Base-by-base conservation (phyloP, 2,329 filamentous ascomycete genomes). In the Fusarium redolens region DNA sequence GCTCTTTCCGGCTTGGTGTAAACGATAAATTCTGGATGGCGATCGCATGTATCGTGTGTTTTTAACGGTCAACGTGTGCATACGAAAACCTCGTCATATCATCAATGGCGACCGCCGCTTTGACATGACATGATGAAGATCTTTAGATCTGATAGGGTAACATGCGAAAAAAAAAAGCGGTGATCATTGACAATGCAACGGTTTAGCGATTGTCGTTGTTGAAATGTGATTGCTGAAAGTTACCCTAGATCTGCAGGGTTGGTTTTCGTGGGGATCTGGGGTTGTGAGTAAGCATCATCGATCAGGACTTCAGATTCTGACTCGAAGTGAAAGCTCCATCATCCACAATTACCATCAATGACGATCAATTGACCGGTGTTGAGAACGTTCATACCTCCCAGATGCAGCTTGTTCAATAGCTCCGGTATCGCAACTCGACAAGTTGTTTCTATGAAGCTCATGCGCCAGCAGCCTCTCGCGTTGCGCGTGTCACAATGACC, bases 241-340 rank as follows among this genome's bases (percentile, higher is more conserved):
- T 69, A 69, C 66, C 66, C 66, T 69, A 55, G 3, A 69, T 54
- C 59, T 31, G 18, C 15, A 40, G n/a, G 47, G 47, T 50, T 33
- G 30, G 25, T 25, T 38, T 51, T 40, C 37, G 40, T n/a, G 18
- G 47, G 43, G 44, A 37, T 44, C 31, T 54, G 51, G 38, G 45
- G 28, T 15, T 18, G 18, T 33, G 48, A 64, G 48, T 64, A 56
- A 56, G 59, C 45, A 51, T 50, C 33, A 30, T 17, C 33, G 15
- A n/a, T 30, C 28, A 8, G 20, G 25, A 31, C 48, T 31, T 41
- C 22, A 41, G 30, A 37, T 35, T 64, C 35, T 56, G 35, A 17
- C 28, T 41, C 17, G 28, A 56, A 43, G 41, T 25, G 45, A 41
- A 43, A 30, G 31, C 54, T 61, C 41, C 44, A 28, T 50, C 41